Evolutionary conservation across 352 stramenopile species (phyloP), one percentile per base, ranked within the genome.

Genomic region (Phytophthora ohioensis): DNA sequence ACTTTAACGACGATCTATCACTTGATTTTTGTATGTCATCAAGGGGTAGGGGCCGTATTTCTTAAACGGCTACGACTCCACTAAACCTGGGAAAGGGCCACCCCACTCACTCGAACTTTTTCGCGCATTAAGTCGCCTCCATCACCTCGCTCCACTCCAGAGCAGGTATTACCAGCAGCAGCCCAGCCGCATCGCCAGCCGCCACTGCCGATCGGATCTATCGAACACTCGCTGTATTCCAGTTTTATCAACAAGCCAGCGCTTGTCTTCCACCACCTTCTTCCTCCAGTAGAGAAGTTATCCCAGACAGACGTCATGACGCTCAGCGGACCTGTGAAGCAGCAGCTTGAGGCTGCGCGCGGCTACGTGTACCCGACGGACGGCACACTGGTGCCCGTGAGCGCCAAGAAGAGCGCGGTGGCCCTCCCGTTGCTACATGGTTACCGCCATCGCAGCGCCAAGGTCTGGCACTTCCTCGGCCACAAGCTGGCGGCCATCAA

Each of bases 401-500:
- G 56, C 49, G 71, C 80, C 68, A 86, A 84, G 62, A 75, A 84
- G 64, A 70, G 71, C 62, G 54, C 62, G 15, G 49, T 61, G 5
- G 36, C 34, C 21, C 67, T 75, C 35, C 62, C 78, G 10, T 42
- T 80, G 31, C 64, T 76, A 47, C 62, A 80, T 39, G 45, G 57
- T 41, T 80, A 77, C 32, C 69, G 69, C 39, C 49, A 75, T 27
- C 73, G 73, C 49, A 67, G 64, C 49, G 75, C 80, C 35, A 83
- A 84, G 45, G 80, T 92, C n/a, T 94, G 83, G 84, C 63, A 87
- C 67, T 94, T 89, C 60, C 69, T 94, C 4, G 87, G 87, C 39
- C 87, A 92, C 73, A 91, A 89, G 67, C 75, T 94, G 36, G 83
- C 86, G 17, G 73, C 81, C 35, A 87, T 94, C 66, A 90, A 85